Evolutionary conservation across 495 filamentous ascomycete genomes (phyloP).

Genomic region (Penicillium dipodomyicola): DNA sequence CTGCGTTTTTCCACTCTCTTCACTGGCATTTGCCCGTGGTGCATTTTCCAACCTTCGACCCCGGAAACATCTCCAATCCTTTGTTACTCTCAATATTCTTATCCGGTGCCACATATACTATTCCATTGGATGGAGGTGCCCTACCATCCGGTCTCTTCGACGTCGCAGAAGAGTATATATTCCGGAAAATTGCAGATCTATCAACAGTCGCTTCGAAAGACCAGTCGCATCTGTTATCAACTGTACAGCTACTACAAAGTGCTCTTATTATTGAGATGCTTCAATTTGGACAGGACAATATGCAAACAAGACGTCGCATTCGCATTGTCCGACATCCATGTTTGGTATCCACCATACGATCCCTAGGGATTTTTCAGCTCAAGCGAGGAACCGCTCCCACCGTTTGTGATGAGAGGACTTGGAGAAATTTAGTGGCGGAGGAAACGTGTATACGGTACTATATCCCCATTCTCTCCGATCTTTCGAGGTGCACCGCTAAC

Average conservation of each 20-base stretch:
- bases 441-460: constrained; percentile 34
- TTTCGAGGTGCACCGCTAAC: neutral
- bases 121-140: constrained; percentile 21
- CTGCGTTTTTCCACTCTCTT: constrained; percentile 40
- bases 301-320: constrained; percentile 37
- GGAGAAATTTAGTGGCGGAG: constrained; percentile 32
- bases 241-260: constrained; percentile 34
- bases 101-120: constrained; percentile 34
- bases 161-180: constrained; percentile 41
- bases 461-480: too few species aligned
- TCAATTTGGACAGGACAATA: constrained; percentile 37
- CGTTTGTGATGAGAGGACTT: constrained; percentile 25
- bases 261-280: constrained; percentile 44
- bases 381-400: constrained; percentile 22
- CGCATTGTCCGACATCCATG: constrained; percentile 40
- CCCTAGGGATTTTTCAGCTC: constrained; percentile 32
- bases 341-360: constrained; percentile 36
- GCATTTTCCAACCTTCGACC: constrained; percentile 42
- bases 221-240: constrained; percentile 13
- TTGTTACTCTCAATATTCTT: constrained; percentile 38
- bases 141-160: constrained; percentile 33
- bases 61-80: constrained; percentile 33
- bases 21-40: constrained; percentile 43
- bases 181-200: constrained; percentile 29
- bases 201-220: constrained; percentile 18